Evolutionary conservation across 2,329 filamentous ascomycete genomes (phyloP).

Genomic region (Chaetomium sp.): DNA sequence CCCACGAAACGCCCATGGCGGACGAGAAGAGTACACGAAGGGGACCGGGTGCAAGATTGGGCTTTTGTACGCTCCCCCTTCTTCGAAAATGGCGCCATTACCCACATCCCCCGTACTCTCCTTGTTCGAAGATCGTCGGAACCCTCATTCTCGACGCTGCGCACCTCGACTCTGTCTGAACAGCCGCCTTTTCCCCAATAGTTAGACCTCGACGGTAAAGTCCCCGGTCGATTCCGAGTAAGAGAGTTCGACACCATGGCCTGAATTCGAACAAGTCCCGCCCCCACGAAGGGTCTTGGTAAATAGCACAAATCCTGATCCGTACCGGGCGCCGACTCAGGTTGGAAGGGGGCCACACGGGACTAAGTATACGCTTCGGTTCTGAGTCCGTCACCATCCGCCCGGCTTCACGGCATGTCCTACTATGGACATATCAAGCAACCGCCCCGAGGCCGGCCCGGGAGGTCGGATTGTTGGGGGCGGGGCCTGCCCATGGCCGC

Average conservation of each 20-base stretch:
- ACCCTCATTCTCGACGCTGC: conserved; percentile 14
- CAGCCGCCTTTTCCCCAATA: too few species aligned
- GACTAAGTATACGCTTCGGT: too few species aligned
- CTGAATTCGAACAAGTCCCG: too few species aligned
- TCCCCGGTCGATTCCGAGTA: too few species aligned
- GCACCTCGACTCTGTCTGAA: background rate
- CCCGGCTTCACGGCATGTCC: too few species aligned
- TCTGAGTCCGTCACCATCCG: too few species aligned
- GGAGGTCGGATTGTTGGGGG: background rate
- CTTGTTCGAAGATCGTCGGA: conserved; percentile 23
- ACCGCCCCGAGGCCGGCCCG: background rate
- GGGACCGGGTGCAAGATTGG: conserved; percentile 1
- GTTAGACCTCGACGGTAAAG: too few species aligned
- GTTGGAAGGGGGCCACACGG: too few species aligned
- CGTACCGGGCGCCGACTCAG: too few species aligned
- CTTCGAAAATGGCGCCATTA: conserved; percentile 31
- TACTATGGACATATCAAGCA: background rate
- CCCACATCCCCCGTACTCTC: conserved; percentile 25
- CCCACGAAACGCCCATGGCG: background rate
- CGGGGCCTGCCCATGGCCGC: background rate
- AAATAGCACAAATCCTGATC: too few species aligned
- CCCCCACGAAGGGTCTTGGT: too few species aligned
- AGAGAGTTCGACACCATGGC: too few species aligned
- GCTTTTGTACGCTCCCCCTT: background rate
- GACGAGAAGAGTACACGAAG: conserved; percentile 9